Evolutionary conservation across 371 early-diverging fungal genomes (phyloP).

Genomic region (Mucor indicus): DNA sequence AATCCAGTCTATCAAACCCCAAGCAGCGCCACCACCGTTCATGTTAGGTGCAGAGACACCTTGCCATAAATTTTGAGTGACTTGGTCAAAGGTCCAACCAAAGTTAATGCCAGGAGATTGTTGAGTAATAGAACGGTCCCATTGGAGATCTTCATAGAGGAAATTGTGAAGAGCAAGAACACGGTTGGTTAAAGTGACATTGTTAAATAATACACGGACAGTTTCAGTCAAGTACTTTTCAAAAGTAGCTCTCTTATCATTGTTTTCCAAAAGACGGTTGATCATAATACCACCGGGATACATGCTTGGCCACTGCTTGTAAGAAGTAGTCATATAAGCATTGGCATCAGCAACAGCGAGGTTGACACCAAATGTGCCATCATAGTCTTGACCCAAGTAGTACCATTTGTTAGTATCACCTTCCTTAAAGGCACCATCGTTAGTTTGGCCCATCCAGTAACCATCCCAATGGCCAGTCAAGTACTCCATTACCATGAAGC

Average conservation of each 20-base stretch:
- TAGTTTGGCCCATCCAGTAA: conserved; percentile 57
- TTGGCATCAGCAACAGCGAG: conserved; percentile 25
- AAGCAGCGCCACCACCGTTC: conserved; percentile 48
- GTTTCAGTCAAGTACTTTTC: conserved; percentile 52
- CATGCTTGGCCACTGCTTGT: conserved; percentile 36
- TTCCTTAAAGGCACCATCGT: conserved; percentile 56
- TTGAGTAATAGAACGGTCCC: conserved; percentile 53
- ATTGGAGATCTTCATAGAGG: conserved; percentile 47
- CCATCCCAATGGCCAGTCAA: conserved; percentile 56
- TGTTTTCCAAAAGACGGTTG: conserved; percentile 50
- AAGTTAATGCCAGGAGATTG: conserved; percentile 54
- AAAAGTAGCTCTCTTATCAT: conserved; percentile 32
- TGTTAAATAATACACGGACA: conserved; percentile 50
- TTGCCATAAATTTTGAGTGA: conserved; percentile 39
- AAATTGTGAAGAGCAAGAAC: conserved; percentile 49
- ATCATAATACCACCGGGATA: conserved; percentile 49
- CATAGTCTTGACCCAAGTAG: conserved; percentile 50
- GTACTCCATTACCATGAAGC: conserved; percentile 63
- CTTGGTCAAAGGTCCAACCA: conserved; percentile 45
- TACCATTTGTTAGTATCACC: conserved; percentile 44
- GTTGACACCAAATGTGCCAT: conserved; percentile 59
- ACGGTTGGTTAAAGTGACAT: conserved; percentile 48
- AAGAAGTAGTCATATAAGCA: conserved; percentile 33
- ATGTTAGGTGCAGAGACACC: conserved; percentile 29
- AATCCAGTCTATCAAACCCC: conserved; percentile 49